Conservation (phyloP, 176 grass and related monocot genomes). For the Bonia amplexicaulis region DNA sequence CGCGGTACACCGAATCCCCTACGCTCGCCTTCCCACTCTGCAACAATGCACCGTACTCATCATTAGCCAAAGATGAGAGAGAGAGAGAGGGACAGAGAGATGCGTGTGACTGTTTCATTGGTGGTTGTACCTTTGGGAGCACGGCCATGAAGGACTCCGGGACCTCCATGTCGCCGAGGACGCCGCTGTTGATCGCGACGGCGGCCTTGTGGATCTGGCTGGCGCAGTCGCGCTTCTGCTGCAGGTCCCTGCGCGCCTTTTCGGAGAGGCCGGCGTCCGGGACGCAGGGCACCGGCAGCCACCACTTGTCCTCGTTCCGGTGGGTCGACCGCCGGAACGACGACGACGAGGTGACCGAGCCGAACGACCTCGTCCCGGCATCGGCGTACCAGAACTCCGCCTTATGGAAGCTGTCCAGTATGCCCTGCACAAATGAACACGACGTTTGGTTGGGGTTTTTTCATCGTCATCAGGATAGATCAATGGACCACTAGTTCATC, state of each 20-base stretch:
- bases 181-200: constrained; percentile 82
- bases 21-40: constrained; percentile 78
- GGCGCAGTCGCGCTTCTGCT: constrained; percentile 74
- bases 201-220: constrained; percentile 99
- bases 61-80: not conserved
- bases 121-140: constrained; percentile 64
- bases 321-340: constrained; percentile 60
- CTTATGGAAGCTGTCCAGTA: constrained; percentile 80
- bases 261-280: constrained; percentile 62
- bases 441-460: not conserved
- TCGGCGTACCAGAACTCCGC: constrained; percentile 96
- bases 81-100: not conserved
- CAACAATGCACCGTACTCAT: not conserved
- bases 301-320: constrained; percentile 92
- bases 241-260: constrained; percentile 52
- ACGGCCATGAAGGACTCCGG: constrained; percentile 81
- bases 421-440: constrained; percentile 52
- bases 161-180: constrained; percentile 90
- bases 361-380: constrained; percentile 69
- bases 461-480: not conserved
- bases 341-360: constrained; percentile 48
- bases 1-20: constrained; percentile 72
- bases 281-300: constrained; percentile 92
- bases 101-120: not conserved
- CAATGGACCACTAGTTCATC: not conserved